phyloP scores from a whole-genome alignment of 225 moss, liverwort and hornwort genomes.

The Marchantia paleacea region DNA sequence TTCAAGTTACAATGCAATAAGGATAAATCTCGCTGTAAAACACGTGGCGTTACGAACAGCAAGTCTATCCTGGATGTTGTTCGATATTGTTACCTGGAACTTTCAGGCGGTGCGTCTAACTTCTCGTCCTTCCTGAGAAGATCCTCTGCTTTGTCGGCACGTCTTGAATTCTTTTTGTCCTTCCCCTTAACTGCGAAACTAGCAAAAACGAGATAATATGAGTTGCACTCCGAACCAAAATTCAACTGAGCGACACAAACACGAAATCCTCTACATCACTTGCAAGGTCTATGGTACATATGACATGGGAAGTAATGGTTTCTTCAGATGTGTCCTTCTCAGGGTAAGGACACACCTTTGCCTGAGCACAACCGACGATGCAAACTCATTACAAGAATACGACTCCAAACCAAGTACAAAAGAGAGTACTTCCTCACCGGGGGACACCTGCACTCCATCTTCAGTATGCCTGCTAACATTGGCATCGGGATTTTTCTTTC shows the following conservation, averaged over 20 bases:
- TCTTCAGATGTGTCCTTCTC: too few relatives aligned
- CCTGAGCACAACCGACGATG: too few relatives aligned
- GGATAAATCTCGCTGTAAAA: too few relatives aligned
- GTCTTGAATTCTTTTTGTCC: slow-evolving; percentile 8
- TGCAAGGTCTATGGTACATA: too few relatives aligned
- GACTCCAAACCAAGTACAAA: too few relatives aligned
- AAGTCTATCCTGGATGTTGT: too few relatives aligned
- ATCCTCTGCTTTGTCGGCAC: slow-evolving; percentile 7
- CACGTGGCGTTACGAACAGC: too few relatives aligned
- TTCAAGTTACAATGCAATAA: background rate
- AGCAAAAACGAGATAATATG: background rate
- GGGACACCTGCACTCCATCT: background rate
- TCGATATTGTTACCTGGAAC: slow-evolving; percentile 23
- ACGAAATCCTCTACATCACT: too few relatives aligned
- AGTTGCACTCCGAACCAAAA: background rate
- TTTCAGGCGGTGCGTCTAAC: slow-evolving; percentile 1
- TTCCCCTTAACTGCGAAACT: background rate
- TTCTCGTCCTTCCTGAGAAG: background rate
- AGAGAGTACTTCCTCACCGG: slow-evolving; percentile 18
- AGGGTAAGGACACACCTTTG: too few relatives aligned
- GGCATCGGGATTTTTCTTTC: slow-evolving; percentile 21
- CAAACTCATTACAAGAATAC: too few relatives aligned
- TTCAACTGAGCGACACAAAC: background rate
- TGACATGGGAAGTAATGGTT: too few relatives aligned
- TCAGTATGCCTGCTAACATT: background rate